Percentiles rank a stretch among this genome's conserved stretches.
Conservation (phyloP, 495 filamentous ascomycete species). For the Penicillium verhagenii region DNA sequence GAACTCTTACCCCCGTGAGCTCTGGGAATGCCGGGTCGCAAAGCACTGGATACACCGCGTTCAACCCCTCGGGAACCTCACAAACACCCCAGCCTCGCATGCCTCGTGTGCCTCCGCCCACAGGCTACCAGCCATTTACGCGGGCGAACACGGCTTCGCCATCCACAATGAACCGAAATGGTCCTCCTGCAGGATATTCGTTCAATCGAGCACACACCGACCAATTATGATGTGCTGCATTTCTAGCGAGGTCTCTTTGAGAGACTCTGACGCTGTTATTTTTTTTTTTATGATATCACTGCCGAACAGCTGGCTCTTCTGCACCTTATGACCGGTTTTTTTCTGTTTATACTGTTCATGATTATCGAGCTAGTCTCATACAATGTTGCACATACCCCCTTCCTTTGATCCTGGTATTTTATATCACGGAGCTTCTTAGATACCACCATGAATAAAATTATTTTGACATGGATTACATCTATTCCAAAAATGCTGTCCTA, state of each 20-base stretch:
- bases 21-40: slow-evolving; percentile 5
- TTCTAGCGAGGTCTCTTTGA: background rate
- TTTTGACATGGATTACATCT: background rate
- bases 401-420: slow-evolving; percentile 4
- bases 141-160: slow-evolving; percentile 27
- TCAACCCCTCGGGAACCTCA: slow-evolving; percentile 13
- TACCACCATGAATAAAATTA: background rate
- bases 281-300: slow-evolving; percentile 12
- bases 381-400: slow-evolving; percentile 24
- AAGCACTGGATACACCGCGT: slow-evolving; percentile 17
- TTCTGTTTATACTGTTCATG: slow-evolving; percentile 21
- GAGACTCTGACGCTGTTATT: background rate
- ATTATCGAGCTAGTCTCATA: slow-evolving; percentile 21
- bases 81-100: slow-evolving; percentile 14
- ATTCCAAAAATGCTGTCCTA: too few relatives aligned
- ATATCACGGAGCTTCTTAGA: background rate
- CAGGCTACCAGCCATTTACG: slow-evolving; percentile 16
- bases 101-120: slow-evolving; percentile 4
- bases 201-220: slow-evolving; percentile 28
- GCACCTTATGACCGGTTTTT: slow-evolving; percentile 18
- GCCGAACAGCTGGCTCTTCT: slow-evolving; percentile 24
- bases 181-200: slow-evolving; percentile 20
- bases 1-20: slow-evolving; percentile 16
- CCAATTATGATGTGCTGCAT: slow-evolving; percentile 17
- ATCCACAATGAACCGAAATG: slow-evolving; percentile 22